Conservation (phyloP, 116 monocot species). For the Posidonia oceanica region DNA sequence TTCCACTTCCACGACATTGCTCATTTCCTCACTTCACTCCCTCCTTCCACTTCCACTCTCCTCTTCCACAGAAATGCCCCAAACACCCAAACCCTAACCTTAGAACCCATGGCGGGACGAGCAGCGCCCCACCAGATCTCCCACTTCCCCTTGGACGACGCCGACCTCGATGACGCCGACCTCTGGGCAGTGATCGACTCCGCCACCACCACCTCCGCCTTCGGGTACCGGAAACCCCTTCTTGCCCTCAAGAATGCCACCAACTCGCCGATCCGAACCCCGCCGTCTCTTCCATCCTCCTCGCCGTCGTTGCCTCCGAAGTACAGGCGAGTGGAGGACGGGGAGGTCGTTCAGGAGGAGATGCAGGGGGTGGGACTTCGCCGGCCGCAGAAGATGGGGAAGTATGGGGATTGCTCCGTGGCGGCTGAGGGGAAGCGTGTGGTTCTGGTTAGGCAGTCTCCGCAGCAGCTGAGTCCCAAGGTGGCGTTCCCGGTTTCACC, state of each 20-base stretch:
- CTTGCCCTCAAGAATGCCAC: conserved; percentile 18
- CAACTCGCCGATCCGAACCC: neutral
- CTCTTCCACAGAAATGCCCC: neutral
- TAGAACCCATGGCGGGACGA: conserved; percentile 3
- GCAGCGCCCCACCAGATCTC: conserved; percentile 6
- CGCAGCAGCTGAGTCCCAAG: conserved; percentile 11
- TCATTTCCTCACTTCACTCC: neutral
- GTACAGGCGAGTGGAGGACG: conserved; percentile 6
- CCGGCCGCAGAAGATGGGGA: conserved; percentile 38
- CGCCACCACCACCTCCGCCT: conserved; percentile 39
- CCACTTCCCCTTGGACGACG: conserved; percentile 39
- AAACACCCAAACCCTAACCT: neutral
- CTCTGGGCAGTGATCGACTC: conserved; percentile 90
- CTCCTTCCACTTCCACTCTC: neutral
- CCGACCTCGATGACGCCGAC: conserved; percentile 81
- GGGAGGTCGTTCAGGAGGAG: conserved; percentile 46
- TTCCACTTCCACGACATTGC: neutral
- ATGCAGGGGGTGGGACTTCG: conserved; percentile 5
- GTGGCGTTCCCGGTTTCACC: conserved; percentile 17
- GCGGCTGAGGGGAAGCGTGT: conserved; percentile 19
- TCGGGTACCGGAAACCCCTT: conserved; percentile 31
- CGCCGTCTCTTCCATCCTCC: neutral
- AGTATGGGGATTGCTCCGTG: conserved; percentile 11
- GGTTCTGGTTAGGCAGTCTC: conserved; percentile 39
- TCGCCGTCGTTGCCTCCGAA: neutral